Evolutionary conservation across 2,329 filamentous ascomycete species (phyloP), one percentile per base, ranked within the genome.

Genomic region (Fusarium temperatum): DNA sequence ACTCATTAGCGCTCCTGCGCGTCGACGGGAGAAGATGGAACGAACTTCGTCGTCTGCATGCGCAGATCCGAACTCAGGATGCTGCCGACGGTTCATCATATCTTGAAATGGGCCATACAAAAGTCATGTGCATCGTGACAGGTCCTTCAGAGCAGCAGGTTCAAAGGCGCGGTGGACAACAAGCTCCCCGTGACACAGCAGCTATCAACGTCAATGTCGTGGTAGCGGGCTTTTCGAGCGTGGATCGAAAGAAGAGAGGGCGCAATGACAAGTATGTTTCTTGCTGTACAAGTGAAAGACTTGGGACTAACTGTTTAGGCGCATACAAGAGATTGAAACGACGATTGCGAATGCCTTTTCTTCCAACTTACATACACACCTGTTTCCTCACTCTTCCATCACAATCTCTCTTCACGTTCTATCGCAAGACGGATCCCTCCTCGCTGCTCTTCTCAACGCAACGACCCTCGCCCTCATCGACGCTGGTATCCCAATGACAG

Each of bases 81-180:
- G 93, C 95, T 56, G 95, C 95, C 63, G 96, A 98, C 78, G 96
- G 96, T 41, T 97, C 94, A 50, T 94, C 93, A 70, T 98, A 98
- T 83, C 90, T 98, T 67, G 94, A 98, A 81, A 97, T 97, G 92
- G 96, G 96, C 78, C 97, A 98, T 84, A 99, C 96, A 28, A 96
- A 98, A 81, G 92, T 99, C 77, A 94, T 98, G 84, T 98, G 96
- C 84, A 94, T 95, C 30, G 92, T 99, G 54, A 91, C 92, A 4
- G 96, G 96, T 0, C 96, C 96, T 0, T 90, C 89, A 42, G 96
- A 99, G 83, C 84, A 84, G 60, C 83, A 83, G 69, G 76, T 78
- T 69, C 79, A 80, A 36, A 77, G 77, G 59, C 75, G 80, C 3
- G 80, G 76, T 36, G 88, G 56, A 83, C 88, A 75, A 82, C 85